A percentile compares a stretch with the other conserved stretches of the same genome.
Conservation (phyloP, 202 grass and related monocot species). For the Musa balbisiana region DNA sequence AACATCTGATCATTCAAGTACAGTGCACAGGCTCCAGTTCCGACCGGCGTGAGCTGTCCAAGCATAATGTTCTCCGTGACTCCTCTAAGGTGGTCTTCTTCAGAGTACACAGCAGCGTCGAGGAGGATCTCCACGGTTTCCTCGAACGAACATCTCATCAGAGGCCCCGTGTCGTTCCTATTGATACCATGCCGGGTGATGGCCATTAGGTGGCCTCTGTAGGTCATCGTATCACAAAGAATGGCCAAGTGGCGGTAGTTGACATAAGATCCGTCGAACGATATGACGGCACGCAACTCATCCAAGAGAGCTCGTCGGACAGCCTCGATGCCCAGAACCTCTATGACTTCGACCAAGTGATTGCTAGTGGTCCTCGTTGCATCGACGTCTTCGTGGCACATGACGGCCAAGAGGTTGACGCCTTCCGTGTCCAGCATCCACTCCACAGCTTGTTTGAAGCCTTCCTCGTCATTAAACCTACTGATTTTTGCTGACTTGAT, state of each 20-base stretch:
- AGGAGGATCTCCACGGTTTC: constrained; percentile 92
- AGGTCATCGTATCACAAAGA: constrained; percentile 98
- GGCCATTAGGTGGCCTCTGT: constrained; percentile 89
- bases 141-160: constrained; percentile 94
- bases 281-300: constrained; percentile 82
- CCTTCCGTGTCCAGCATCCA: constrained; percentile 99
- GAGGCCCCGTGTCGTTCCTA: constrained; percentile 75
- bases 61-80: constrained; percentile 96
- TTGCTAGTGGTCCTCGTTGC: constrained; percentile 90
- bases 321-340: constrained; percentile 94
- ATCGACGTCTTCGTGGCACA: constrained; percentile 94
- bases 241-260: constrained; percentile 95
- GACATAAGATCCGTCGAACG: constrained; percentile 94
- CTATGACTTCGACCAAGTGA: constrained; percentile 89
- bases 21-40: constrained; percentile 63
- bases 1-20: constrained; percentile 94
- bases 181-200: constrained; percentile 93
- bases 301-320: constrained; percentile 76
- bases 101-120: constrained; percentile 77
- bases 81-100: constrained; percentile 74
- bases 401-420: constrained; percentile 84
- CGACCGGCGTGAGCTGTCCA: constrained; percentile 82
- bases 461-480: constrained; percentile 53
- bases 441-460: constrained; percentile 63
- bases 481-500: constrained; percentile 70